Conservation (phyloP, 2,329 filamentous ascomycete species). For the Coniochaeta prunicola region DNA sequence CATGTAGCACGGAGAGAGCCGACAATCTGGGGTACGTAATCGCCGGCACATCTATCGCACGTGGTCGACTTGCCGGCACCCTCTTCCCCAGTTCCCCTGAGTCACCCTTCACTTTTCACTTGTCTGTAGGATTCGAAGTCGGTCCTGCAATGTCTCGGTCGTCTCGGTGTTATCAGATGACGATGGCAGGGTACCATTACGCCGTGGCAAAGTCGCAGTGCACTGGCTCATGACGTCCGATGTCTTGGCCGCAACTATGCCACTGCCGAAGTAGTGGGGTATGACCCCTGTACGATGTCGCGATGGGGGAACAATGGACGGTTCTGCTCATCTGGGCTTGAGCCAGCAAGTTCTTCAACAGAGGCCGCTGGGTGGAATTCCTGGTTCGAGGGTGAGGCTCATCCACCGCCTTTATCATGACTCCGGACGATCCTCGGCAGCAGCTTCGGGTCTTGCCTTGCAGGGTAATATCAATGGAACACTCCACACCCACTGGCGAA, state of each 20-base stretch:
- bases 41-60: neutral
- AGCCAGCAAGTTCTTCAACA: neutral
- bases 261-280: neutral
- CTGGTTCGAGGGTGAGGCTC: neutral
- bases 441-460: neutral
- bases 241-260: neutral
- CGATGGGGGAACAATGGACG: neutral
- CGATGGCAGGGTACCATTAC: conserved; percentile 1
- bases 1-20: neutral
- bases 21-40: neutral
- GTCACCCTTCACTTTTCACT: neutral
- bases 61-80: neutral
- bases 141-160: conserved; percentile 1
- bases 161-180: conserved; percentile 2
- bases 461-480: neutral
- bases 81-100: neutral
- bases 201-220: neutral
- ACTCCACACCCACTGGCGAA: neutral
- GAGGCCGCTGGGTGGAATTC: neutral
- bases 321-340: neutral
- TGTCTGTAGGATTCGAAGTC: neutral
- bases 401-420: neutral
- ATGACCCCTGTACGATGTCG: neutral
- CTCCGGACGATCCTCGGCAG: neutral
- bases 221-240: neutral